These are phyloP conservation scores for Colletotrichum destructivum DNA, from an alignment of 2,329 filamentous ascomycete species.

Conservation along the genomic window DNA sequence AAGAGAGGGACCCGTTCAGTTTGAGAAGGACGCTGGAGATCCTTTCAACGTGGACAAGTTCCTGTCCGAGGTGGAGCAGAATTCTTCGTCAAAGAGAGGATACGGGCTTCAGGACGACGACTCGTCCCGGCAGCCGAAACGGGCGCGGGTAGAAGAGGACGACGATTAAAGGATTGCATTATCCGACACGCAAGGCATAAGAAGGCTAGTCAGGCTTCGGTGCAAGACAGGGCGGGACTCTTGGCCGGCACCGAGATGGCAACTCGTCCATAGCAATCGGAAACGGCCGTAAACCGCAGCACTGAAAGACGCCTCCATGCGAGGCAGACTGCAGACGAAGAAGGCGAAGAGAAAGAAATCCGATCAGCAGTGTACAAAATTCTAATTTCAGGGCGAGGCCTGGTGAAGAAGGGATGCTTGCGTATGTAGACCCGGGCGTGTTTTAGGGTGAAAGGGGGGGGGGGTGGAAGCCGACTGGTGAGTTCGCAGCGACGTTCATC, in stretches of 20 bases:
- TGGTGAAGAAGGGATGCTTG: constrained; percentile 32
- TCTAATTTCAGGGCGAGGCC: constrained; percentile 13
- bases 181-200: neutral
- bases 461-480: constrained; percentile 25
- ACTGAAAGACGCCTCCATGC: neutral
- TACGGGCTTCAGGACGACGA: constrained; percentile 82
- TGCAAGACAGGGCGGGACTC: neutral
- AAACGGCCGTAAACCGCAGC: constrained; percentile 5
- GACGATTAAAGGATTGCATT: constrained; percentile 56
- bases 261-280: constrained; percentile 9
- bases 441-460: constrained; percentile 29
- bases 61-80: constrained; percentile 83
- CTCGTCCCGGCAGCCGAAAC: constrained; percentile 72
- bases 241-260: constrained; percentile 23
- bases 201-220: neutral
- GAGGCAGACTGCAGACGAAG: constrained; percentile 25
- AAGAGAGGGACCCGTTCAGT: constrained; percentile 93
- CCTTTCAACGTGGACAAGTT: constrained; percentile 97
- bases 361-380: constrained; percentile 12
- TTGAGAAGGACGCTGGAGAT: constrained; percentile 88
- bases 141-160: constrained; percentile 84
- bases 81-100: constrained; percentile 76
- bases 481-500: constrained; percentile 27
- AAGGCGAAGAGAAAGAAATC: constrained; percentile 7
- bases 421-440: constrained; percentile 11